A percentile compares a stretch with the other conserved stretches of the same genome.
phyloP scores from a whole-genome alignment of 2,329 filamentous ascomycete species.

The Passalora sequoiae region DNA sequence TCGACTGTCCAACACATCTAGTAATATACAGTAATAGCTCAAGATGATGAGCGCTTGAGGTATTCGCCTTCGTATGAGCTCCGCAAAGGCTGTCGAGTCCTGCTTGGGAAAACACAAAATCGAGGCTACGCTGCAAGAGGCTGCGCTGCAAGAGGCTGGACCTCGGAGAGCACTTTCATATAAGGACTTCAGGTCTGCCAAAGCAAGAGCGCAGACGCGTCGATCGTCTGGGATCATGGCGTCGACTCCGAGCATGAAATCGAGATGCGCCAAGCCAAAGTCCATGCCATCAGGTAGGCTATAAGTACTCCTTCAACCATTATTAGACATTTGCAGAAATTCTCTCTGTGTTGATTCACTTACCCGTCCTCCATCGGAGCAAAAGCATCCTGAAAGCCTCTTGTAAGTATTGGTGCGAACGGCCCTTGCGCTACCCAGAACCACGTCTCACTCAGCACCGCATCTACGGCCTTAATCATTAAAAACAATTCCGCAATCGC shows the following conservation, averaged over 20 bases:
- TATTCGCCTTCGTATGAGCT: conserved; percentile 24
- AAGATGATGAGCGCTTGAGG: conserved; percentile 30
- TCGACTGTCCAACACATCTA: conserved; percentile 25
- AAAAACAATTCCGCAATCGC: conserved; percentile 28
- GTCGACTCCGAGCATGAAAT: conserved; percentile 31
- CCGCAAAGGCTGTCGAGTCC: conserved; percentile 23
- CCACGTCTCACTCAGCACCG: conserved; percentile 24
- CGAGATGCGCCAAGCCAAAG: conserved; percentile 29
- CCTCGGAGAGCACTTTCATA: conserved; percentile 21
- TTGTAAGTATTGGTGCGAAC: conserved; percentile 26
- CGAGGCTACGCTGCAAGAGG: conserved; percentile 22
- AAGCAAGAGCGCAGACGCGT: conserved; percentile 22
- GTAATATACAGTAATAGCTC: conserved; percentile 29
- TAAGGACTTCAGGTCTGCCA: conserved; percentile 27
- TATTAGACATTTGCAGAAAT: not conserved
- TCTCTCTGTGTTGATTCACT: conserved; percentile 8
- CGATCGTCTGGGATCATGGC: conserved; percentile 28
- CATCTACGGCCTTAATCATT: conserved; percentile 27
- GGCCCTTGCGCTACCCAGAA: conserved; percentile 29
- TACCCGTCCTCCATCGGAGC: conserved; percentile 1
- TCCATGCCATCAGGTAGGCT: conserved; percentile 27
- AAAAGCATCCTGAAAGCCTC: conserved; percentile 21
- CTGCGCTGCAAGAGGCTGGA: conserved; percentile 18
- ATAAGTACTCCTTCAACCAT: conserved; percentile 6
- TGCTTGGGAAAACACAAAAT: conserved; percentile 31